Base-by-base conservation (phyloP, 1,284 basidiomycete genomes). In the Phylloporus sp. region DNA sequence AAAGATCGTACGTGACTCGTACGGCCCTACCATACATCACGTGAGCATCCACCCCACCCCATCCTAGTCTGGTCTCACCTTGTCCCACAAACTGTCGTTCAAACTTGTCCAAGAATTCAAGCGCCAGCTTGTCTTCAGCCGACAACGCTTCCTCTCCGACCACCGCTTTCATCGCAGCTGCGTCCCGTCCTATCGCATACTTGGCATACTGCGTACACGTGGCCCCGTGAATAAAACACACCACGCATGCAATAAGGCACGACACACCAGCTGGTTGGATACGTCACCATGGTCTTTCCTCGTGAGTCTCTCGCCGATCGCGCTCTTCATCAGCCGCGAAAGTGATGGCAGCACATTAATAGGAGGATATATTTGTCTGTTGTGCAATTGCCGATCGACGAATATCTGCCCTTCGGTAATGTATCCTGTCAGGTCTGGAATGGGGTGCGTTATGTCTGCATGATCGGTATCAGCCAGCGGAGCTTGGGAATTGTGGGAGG, bases 331-430 rank as follows among this genome's bases (percentile, higher is more conserved):
- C 76, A 99, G 82, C 81, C 98, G 95, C 72, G 97, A 98, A 70
- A 99, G 85, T 65, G 98, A 99, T 59, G 98, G 98, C 52, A 99
- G 86, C 66, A 99, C 98, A 82, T 99, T 99, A 86, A 99, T 99
- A 55, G 98, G 98, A 50, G 98, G 98, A 82, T 98, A 99, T 78
- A 99, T 97, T 80, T 98, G 97, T 74, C 94, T 86, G 82, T 96
- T 96, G 84, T 95, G 85, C 77, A 96, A 81, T 76, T 94, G 92
- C 71, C 97, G 92, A 84, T 99, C 98, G 74, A 99, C 94, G 80
- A 94, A 98, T 80, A 99, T 98, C 82, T 99, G 98, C 58, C 98
- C 98, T 84, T 98, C 93, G 51, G 97, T 98, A 78, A 99, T 99
- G 82, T 99, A 99, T 59, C 98, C 98, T 70, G 96, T 99, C 82